A percentile compares a stretch with the other conserved stretches of the same genome.
Conservation (phyloP, 768 basidiomycete species). For the Rhodotorula sphaerocarpa region DNA sequence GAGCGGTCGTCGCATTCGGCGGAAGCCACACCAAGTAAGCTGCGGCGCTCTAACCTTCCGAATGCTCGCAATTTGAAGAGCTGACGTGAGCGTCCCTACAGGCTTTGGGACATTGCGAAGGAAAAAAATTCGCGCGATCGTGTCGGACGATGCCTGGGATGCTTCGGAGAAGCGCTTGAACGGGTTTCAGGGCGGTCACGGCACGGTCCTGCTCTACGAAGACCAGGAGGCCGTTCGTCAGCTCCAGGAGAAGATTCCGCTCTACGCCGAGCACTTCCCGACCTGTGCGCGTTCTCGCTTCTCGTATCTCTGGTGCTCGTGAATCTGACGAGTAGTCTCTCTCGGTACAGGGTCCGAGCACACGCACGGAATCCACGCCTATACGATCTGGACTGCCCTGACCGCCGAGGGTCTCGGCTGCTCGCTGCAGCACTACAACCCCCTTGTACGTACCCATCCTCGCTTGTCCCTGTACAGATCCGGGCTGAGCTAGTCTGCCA, state of each 20-base stretch:
- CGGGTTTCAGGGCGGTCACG: constrained; percentile 41
- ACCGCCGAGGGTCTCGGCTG: constrained; percentile 42
- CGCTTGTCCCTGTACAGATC: background rate
- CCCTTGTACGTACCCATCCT: constrained; percentile 25
- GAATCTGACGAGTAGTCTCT: too few relatives aligned
- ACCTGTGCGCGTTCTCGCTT: background rate
- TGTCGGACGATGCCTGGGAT: constrained; percentile 23
- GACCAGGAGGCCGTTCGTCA: constrained; percentile 37
- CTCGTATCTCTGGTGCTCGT: too few relatives aligned
- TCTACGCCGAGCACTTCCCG: constrained; percentile 26
- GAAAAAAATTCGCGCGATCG: constrained; percentile 31
- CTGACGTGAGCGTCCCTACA: background rate
- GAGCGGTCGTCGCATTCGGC: constrained; percentile 43
- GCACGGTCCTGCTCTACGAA: constrained; percentile 44
- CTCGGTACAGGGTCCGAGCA: constrained; percentile 36
- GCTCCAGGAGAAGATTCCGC: constrained; percentile 32
- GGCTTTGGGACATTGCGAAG: constrained; percentile 40
- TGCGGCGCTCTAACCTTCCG: too few relatives aligned
- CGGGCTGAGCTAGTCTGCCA: too few relatives aligned
- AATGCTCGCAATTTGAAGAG: too few relatives aligned
- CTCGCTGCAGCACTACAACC: constrained; percentile 36
- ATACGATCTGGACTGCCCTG: constrained; percentile 43
- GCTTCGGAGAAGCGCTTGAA: constrained; percentile 35
- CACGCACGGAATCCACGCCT: constrained; percentile 42
- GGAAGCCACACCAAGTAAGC: constrained; percentile 1